Conservation (phyloP, 768 basidiomycete genomes). For the Rhizopogon roseolus region DNA sequence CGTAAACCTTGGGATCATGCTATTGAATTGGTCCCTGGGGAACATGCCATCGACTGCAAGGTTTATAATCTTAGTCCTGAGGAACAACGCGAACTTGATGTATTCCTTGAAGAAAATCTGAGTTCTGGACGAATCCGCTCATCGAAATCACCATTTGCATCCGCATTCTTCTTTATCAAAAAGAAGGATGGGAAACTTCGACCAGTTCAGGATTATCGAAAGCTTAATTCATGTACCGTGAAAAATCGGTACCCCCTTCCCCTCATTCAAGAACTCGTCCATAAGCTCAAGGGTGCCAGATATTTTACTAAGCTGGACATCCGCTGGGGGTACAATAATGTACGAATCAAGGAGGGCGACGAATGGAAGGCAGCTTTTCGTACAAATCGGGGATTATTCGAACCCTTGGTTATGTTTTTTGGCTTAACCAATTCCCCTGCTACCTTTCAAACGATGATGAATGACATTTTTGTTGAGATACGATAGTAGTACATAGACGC, state of each 20-base stretch:
- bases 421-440: conserved; percentile 12
- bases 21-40: conserved; percentile 2
- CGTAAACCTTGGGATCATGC: conserved; percentile 9
- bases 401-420: conserved; percentile 27
- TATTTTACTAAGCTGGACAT: conserved; percentile 28
- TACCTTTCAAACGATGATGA: conserved; percentile 22
- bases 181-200: conserved; percentile 31
- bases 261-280: conserved; percentile 16
- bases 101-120: conserved; percentile 21
- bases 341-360: conserved; percentile 21
- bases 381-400: conserved; percentile 18
- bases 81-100: conserved; percentile 15
- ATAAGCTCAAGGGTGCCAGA: conserved; percentile 12
- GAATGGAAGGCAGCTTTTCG: conserved; percentile 30
- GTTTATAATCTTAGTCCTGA: conserved; percentile 7
- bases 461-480: conserved; percentile 4
- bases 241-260: conserved; percentile 24
- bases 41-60: conserved; percentile 3
- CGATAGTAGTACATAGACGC: too few relatives aligned
- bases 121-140: conserved; percentile 10
- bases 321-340: conserved; percentile 27
- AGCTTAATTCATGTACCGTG: conserved; percentile 19
- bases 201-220: conserved; percentile 28
- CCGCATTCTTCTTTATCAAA: conserved; percentile 24
- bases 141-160: conserved; percentile 17